These are phyloP conservation scores for Magnaporthiopsis poae DNA, from an alignment of 2,329 filamentous ascomycete genomes.

Conservation along the genomic window DNA sequence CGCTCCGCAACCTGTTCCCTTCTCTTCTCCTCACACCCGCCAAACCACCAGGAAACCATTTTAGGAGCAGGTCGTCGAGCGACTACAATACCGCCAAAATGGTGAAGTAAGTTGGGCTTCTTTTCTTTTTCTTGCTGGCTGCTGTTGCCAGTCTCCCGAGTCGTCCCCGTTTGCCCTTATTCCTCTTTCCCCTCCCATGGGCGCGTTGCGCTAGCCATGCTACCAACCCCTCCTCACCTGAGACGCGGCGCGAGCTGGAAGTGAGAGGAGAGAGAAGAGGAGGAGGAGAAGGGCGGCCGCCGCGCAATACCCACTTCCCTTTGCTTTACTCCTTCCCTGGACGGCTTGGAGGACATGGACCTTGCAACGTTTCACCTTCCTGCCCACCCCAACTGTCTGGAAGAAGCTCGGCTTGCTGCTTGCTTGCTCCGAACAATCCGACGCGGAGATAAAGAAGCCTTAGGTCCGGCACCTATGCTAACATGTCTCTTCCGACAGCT, in stretches of 20 bases:
- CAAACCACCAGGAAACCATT: conserved; percentile 17
- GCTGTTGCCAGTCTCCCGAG: background rate
- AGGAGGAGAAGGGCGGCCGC: background rate
- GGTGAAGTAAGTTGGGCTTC: conserved; percentile 78
- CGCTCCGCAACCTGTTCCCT: conserved; percentile 4
- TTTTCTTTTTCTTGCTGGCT: background rate
- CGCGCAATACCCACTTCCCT: background rate
- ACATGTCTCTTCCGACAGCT: conserved; percentile 2
- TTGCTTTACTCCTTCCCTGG: background rate
- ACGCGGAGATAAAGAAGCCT: conserved; percentile 7
- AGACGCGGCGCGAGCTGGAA: background rate
- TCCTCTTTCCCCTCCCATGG: background rate
- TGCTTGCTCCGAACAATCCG: conserved; percentile 8
- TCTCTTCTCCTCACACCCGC: conserved; percentile 5
- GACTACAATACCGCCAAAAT: conserved; percentile 76
- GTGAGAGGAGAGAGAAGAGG: background rate
- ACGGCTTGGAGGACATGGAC: background rate
- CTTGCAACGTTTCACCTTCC: background rate
- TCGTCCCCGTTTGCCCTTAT: background rate
- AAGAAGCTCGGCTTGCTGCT: background rate
- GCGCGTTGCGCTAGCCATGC: no score
- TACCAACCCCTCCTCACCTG: background rate
- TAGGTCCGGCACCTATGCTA: background rate
- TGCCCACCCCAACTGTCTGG: background rate
- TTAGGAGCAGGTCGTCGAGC: conserved; percentile 16